phyloP scores from a whole-genome alignment of 495 filamentous ascomycete genomes.

The Penicillium goetzii region DNA sequence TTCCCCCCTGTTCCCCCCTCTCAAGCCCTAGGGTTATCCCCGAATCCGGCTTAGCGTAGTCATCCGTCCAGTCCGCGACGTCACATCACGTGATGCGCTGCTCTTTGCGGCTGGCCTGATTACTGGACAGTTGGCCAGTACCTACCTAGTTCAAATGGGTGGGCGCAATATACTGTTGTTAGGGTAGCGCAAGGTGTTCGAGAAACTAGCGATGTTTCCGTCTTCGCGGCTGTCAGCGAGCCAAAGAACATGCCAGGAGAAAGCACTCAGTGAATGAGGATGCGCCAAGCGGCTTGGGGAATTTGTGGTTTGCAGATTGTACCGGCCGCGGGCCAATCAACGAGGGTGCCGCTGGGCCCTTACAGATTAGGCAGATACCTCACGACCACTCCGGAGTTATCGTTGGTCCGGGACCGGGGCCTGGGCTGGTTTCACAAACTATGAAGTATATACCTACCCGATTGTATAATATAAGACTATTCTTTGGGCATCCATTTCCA shows the following conservation, averaged over 20 bases:
- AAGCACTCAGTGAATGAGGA: not conserved
- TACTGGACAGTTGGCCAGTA: not conserved
- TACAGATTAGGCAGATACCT: conserved; percentile 11
- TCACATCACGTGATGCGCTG: conserved; percentile 11
- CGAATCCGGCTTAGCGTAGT: conserved; percentile 19
- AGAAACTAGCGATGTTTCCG: not conserved
- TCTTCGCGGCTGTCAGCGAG: conserved; percentile 11
- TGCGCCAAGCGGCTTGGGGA: conserved; percentile 1
- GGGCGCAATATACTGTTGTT: not conserved
- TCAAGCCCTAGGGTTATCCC: conserved; percentile 17
- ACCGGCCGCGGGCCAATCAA: not conserved
- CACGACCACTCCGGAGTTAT: not conserved
- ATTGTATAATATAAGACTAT: not conserved
- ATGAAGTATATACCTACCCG: not conserved
- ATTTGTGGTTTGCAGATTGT: conserved; percentile 2
- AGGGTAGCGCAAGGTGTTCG: not conserved
- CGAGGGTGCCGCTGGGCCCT: not conserved
- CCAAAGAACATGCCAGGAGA: not conserved
- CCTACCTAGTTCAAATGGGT: not conserved
- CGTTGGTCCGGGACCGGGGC: not conserved
- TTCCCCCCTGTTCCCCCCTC: not conserved
- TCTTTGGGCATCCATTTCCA: not conserved
- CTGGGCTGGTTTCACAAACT: not conserved
- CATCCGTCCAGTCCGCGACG: conserved; percentile 10
- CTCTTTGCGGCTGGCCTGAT: not conserved